Evolutionary conservation across 495 filamentous ascomycete species (phyloP).

Genomic region (Penicillium flavigenum): DNA sequence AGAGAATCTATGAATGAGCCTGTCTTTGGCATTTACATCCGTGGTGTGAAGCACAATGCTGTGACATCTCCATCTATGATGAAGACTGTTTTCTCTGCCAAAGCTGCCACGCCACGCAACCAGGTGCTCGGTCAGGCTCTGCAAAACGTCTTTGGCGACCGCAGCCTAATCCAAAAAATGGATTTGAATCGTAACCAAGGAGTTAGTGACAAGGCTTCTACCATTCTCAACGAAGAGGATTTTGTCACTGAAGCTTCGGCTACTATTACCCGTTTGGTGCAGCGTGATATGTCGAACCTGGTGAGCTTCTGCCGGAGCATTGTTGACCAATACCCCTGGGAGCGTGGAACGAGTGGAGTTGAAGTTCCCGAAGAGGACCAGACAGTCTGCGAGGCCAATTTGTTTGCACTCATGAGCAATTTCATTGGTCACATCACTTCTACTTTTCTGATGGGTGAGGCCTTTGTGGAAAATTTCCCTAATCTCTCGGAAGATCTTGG

Average conservation of each 20-base stretch:
- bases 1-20: conserved; percentile 42
- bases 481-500: conserved; percentile 53
- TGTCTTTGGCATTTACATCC: conserved; percentile 54
- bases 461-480: conserved; percentile 56
- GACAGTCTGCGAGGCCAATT: conserved; percentile 46
- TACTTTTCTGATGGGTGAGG: conserved; percentile 52
- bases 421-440: conserved; percentile 55
- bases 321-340: conserved; percentile 63
- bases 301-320: conserved; percentile 58
- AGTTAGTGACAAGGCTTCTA: conserved; percentile 36
- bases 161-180: conserved; percentile 32
- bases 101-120: conserved; percentile 28
- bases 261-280: conserved; percentile 37
- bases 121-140: conserved; percentile 42
- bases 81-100: conserved; percentile 43
- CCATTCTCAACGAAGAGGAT: conserved; percentile 45
- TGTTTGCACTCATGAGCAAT: conserved; percentile 54
- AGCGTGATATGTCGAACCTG: conserved; percentile 46
- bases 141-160: conserved; percentile 52
- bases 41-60: conserved; percentile 49
- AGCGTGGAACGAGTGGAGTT: conserved; percentile 45
- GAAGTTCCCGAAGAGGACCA: conserved; percentile 34
- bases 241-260: conserved; percentile 41
- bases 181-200: conserved; percentile 35
- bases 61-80: conserved; percentile 52